Base-by-base conservation (phyloP, 192 early-diverging fungal species). In the Umbelopsis sp. region DNA sequence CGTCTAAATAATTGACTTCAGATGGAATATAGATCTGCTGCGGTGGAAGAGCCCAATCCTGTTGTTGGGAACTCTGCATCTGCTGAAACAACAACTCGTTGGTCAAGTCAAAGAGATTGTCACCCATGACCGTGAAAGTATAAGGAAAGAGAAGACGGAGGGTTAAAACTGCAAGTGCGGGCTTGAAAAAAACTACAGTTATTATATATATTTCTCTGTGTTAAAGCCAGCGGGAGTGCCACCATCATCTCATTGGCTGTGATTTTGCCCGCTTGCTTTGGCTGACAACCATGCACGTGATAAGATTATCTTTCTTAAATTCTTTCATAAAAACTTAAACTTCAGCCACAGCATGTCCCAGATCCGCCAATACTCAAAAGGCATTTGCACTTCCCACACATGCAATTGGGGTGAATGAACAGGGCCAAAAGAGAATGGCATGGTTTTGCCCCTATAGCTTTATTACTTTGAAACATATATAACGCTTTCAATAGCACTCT, bases 31-130 rank as follows among this genome's bases (percentile, higher is more conserved):
- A 61, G 30, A 61, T 61, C 33, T 61, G 55, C 13, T 61, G 55
- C 27, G 55, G 55, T 35, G 55, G 55, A 11, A 61, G 55, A 37
- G 55, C 55, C 55, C 55, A 61, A n/a, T 61, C 55, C 16, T 61
- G 55, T 33, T 61, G 55, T 16, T 61, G 55, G 35, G 55, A 61
- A 18, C 30, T 35, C 33, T 61, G 55, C 55, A 61, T 61, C 55
- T 61, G 55, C 30, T 61, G 55, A 33, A 61, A 61, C 55, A 61
- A 35, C 25, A 61, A 25, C 55, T 61, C 55, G 33, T 61, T 35
- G 27, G 55, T 61, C 55, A 61, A 61, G 55, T 61, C 55, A 61
- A 61, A 61, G 27, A 61, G 21, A 61, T 61, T 61, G 30, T 61
- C 55, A 30, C 27, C 55, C 55, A 61, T 61, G 30, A 61, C 55